Evolutionary conservation across 768 basidiomycete genomes (phyloP).

Genomic region (Vishniacozyma victoriae): DNA sequence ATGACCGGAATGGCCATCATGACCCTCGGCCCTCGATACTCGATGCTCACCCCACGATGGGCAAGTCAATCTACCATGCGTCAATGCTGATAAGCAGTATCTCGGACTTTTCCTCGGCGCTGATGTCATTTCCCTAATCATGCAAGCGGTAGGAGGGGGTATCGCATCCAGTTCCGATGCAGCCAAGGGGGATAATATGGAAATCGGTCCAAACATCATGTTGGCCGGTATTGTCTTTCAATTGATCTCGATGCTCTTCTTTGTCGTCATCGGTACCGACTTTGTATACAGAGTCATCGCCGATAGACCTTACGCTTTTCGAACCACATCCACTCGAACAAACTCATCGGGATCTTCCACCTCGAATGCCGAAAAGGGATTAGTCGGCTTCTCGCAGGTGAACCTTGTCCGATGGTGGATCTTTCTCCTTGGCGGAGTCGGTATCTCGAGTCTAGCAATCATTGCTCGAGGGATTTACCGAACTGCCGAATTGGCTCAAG

Average conservation of each 20-base stretch:
- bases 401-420: conserved; percentile 24
- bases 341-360: neutral
- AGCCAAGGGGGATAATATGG: conserved; percentile 20
- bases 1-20: conserved; percentile 33
- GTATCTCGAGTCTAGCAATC: conserved; percentile 22
- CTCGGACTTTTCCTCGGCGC: conserved; percentile 38
- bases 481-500: conserved; percentile 27
- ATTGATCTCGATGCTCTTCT: conserved; percentile 40
- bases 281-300: conserved; percentile 29
- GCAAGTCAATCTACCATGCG: conserved; percentile 4
- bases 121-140: conserved; percentile 42
- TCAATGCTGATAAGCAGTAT: conserved; percentile 19
- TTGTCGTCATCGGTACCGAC: conserved; percentile 35
- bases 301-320: conserved; percentile 20
- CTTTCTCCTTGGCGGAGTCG: conserved; percentile 17
- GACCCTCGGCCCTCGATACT: conserved; percentile 19
- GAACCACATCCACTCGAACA: neutral
- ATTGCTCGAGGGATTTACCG: conserved; percentile 29
- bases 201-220: conserved; percentile 44
- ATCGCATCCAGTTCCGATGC: conserved; percentile 19
- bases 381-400: conserved; percentile 2
- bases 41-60: conserved; percentile 13
- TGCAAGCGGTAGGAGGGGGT: conserved; percentile 45
- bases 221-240: conserved; percentile 46
- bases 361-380: neutral